phyloP scores from a whole-genome alignment of 495 filamentous ascomycete species.

The Penicillium paxilli region DNA sequence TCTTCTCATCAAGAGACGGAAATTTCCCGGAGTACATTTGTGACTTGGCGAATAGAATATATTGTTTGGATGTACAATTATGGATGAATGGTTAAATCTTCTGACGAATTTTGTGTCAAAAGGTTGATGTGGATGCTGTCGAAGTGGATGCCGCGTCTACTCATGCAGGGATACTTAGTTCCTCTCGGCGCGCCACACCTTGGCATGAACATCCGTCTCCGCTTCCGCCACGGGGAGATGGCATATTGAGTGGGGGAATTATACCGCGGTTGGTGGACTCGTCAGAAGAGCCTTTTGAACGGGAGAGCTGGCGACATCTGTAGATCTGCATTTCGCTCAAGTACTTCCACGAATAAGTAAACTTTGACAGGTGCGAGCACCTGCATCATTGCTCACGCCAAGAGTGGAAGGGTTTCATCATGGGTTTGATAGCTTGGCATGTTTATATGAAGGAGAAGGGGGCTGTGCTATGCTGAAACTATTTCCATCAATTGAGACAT shows the following conservation, averaged over 20 bases:
- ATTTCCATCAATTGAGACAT: conserved; percentile 4
- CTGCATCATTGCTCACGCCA: not conserved
- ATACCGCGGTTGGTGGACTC: not conserved
- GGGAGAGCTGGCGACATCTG: not conserved
- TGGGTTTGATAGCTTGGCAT: not conserved
- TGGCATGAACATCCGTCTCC: not conserved
- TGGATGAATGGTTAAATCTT: conserved; percentile 3
- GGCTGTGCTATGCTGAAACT: not conserved
- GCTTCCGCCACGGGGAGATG: not conserved
- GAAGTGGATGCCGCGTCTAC: not conserved
- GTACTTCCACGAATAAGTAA: not conserved
- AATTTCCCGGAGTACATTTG: not conserved
- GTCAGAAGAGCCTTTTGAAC: not conserved
- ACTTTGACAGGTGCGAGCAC: not conserved
- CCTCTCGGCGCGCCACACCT: not conserved
- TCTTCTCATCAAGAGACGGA: too few relatives aligned
- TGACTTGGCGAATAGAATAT: not conserved
- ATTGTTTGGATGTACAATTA: not conserved
- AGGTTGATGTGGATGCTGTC: too few relatives aligned
- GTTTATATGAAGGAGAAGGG: conserved; percentile 1
- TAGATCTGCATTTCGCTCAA: not conserved
- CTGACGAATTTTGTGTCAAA: conserved; percentile 10
- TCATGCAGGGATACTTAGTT: not conserved
- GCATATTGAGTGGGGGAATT: not conserved
- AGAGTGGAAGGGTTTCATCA: not conserved